phyloP scores from a whole-genome alignment of 1,284 basidiomycete genomes.

The Xanthoconium separans region DNA sequence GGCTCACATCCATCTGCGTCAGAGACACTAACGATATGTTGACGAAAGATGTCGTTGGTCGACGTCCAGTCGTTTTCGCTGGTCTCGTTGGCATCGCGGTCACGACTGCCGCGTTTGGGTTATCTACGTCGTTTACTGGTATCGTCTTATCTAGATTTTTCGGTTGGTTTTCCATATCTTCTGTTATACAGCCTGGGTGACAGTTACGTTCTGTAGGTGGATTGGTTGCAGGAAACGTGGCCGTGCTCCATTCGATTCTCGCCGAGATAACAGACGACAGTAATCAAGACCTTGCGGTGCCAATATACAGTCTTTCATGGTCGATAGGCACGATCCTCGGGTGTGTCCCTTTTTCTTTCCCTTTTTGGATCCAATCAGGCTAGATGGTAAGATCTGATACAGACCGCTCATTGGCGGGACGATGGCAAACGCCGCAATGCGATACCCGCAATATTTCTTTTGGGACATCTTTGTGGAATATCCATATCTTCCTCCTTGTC shows the following conservation, averaged over 20 bases:
- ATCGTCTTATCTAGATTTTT: slow-evolving; percentile 30
- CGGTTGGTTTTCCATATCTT: slow-evolving; percentile 15
- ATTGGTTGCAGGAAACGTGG: slow-evolving; percentile 57
- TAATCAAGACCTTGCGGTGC: slow-evolving; percentile 60
- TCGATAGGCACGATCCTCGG: slow-evolving; percentile 18
- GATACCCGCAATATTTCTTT: slow-evolving; percentile 18
- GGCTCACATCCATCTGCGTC: background rate
- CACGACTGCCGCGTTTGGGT: slow-evolving; percentile 50
- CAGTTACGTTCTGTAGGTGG: slow-evolving; percentile 37
- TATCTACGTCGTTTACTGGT: slow-evolving; percentile 48
- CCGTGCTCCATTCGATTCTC: slow-evolving; percentile 49
- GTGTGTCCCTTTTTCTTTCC: slow-evolving; percentile 7
- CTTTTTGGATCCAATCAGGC: background rate
- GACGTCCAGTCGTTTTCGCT: slow-evolving; percentile 56
- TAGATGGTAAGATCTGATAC: background rate
- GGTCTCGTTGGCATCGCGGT: slow-evolving; percentile 56
- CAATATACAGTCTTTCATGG: slow-evolving; percentile 33
- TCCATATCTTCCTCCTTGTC: slow-evolving; percentile 27
- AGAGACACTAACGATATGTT: background rate
- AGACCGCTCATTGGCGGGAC: slow-evolving; percentile 24
- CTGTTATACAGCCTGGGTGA: too few relatives aligned
- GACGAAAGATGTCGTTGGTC: slow-evolving; percentile 47
- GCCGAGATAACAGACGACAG: slow-evolving; percentile 61
- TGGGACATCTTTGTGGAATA: slow-evolving; percentile 18
- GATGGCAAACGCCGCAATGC: slow-evolving; percentile 17